Percentiles rank a stretch among this genome's conserved stretches.
Evolutionary conservation across 495 filamentous ascomycete species (phyloP).

Genomic region (Penicillium canariense): DNA sequence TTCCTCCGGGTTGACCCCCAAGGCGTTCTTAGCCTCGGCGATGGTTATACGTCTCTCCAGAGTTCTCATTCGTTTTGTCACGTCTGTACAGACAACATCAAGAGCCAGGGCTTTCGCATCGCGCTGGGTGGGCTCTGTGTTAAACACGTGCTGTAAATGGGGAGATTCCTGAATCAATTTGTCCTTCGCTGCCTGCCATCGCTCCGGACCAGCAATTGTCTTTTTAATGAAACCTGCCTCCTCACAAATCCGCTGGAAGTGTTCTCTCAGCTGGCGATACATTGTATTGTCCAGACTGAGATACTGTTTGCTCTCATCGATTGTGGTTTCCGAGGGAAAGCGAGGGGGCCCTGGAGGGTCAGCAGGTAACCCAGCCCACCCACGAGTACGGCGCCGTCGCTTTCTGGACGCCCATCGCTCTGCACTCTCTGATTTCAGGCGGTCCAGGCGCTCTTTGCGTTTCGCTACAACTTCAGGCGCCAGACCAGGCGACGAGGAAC

Average conservation of each 20-base stretch:
- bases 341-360: constrained; percentile 73
- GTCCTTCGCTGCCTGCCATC: constrained; percentile 71
- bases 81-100: constrained; percentile 77
- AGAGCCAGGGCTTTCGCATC: constrained; percentile 63
- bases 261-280: constrained; percentile 62
- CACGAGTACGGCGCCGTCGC: constrained; percentile 67
- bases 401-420: constrained; percentile 65
- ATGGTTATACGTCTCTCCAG: constrained; percentile 62
- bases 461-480: constrained; percentile 54
- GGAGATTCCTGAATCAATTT: constrained; percentile 62
- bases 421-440: constrained; percentile 60
- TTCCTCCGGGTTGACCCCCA: constrained; percentile 71
- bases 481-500: constrained; percentile 36
- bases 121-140: constrained; percentile 44
- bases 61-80: constrained; percentile 75
- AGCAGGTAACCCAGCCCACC: constrained; percentile 68
- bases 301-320: constrained; percentile 73
- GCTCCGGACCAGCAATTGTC: constrained; percentile 65
- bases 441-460: constrained; percentile 54
- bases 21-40: constrained; percentile 67
- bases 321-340: constrained; percentile 77
- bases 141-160: constrained; percentile 66
- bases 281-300: constrained; percentile 59
- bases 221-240: constrained; percentile 68
- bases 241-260: constrained; percentile 69